phyloP scores from a whole-genome alignment of 73 alveolate species.

The Tetrahymena thermophila region DNA sequence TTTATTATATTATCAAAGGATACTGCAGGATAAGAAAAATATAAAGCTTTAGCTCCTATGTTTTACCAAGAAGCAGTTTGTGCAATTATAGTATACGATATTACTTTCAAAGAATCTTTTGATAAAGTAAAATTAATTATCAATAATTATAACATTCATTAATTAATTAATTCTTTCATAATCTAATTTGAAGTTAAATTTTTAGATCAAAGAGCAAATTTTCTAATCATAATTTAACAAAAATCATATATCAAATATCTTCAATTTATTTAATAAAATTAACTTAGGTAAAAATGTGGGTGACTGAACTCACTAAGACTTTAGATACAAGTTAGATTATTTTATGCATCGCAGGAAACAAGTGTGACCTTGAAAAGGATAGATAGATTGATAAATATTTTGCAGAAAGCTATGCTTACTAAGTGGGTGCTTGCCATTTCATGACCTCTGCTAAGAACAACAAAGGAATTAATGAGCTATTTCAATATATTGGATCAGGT shows the following conservation, averaged over 20 bases:
- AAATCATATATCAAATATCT: too few relatives aligned
- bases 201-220: too few relatives aligned
- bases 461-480: conserved; percentile 61
- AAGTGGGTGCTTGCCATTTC: conserved; percentile 63
- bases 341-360: conserved; percentile 75
- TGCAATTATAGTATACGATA: conserved; percentile 76
- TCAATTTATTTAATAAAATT: background rate
- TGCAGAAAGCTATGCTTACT: conserved; percentile 53
- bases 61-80: conserved; percentile 78
- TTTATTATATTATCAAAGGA: conserved; percentile 28
- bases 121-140: conserved; percentile 27
- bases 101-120: conserved; percentile 73
- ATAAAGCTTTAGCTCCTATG: conserved; percentile 66
- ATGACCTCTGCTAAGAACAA: conserved; percentile 76
- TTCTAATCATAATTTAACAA: too few relatives aligned
- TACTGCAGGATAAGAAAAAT: conserved; percentile 88
- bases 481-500: conserved; percentile 25
- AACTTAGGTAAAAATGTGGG: conserved; percentile 60
- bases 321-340: conserved; percentile 63
- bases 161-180: too few relatives aligned
- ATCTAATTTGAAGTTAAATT: background rate
- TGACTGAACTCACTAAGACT: conserved; percentile 55
- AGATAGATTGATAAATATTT: conserved; percentile 30
- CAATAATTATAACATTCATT: too few relatives aligned
- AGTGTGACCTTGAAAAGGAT: conserved; percentile 67